A percentile compares a stretch with the other conserved stretches of the same genome.
Conservation (phyloP, 768 basidiomycete genomes). For the Leccinum aurantiacum region DNA sequence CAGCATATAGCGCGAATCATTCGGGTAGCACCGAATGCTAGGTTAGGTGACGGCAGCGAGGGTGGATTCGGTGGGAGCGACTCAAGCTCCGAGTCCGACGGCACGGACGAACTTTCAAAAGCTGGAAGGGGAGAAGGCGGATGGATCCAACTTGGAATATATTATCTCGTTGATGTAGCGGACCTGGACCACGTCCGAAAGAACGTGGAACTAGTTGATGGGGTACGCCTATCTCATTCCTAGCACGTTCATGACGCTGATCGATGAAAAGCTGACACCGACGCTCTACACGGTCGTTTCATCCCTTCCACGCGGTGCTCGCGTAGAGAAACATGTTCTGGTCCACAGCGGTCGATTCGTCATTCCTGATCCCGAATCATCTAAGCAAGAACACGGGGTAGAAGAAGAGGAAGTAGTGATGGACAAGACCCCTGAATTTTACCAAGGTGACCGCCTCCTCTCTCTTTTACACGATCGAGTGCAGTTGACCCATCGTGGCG, state of each 20-base stretch:
- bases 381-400: constrained; percentile 35
- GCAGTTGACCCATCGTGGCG: not conserved
- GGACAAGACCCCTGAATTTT: constrained; percentile 37
- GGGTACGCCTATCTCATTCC: constrained; percentile 17
- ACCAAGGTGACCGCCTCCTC: constrained; percentile 37
- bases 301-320: constrained; percentile 67
- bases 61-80: constrained; percentile 29
- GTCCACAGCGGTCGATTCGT: constrained; percentile 63
- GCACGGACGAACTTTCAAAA: constrained; percentile 36
- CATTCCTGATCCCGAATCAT: constrained; percentile 30
- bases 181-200: constrained; percentile 42
- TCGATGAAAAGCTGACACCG: constrained; percentile 26
- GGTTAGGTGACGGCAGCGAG: constrained; percentile 32
- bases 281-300: constrained; percentile 63
- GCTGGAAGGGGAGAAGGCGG: constrained; percentile 37
- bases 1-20: constrained; percentile 80
- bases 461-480: not conserved
- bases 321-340: constrained; percentile 75
- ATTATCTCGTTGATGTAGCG: constrained; percentile 58
- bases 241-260: not conserved
- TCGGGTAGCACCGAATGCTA: constrained; percentile 49
- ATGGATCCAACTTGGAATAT: constrained; percentile 61
- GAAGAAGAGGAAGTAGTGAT: constrained; percentile 37
- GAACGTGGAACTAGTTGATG: constrained; percentile 33
- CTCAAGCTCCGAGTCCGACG: not conserved